These are phyloP conservation scores for Myriosclerotinia duriaeana DNA, from an alignment of 2,329 filamentous ascomycete species.

Conservation along the genomic window DNA sequence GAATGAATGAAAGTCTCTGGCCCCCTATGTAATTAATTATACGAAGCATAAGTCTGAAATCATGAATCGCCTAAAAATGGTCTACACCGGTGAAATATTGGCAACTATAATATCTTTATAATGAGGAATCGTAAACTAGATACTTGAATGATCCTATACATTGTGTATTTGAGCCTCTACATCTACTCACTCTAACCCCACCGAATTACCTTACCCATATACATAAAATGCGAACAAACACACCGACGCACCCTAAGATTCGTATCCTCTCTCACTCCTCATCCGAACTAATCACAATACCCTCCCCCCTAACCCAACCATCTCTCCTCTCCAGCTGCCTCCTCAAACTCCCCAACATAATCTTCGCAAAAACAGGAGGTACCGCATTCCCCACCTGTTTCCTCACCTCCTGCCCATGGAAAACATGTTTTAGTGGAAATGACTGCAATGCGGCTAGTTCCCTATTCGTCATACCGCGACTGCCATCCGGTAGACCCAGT, in stretches of 20 bases:
- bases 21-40: too few species aligned
- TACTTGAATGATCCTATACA: too few species aligned
- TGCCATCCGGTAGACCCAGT: conserved; percentile 64
- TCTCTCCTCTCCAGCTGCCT: conserved; percentile 27
- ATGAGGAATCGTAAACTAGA: background rate
- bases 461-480: conserved; percentile 60
- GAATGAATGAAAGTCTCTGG: too few species aligned
- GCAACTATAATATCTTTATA: background rate
- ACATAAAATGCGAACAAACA: background rate
- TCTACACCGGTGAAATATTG: background rate
- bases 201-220: background rate
- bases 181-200: too few species aligned
- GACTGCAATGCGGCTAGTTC: conserved; percentile 69
- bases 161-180: background rate
- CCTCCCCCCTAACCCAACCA: background rate
- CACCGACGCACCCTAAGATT: background rate
- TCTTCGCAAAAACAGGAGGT: conserved; percentile 56
- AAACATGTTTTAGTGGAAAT: conserved; percentile 62
- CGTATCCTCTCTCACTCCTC: background rate
- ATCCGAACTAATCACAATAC: background rate
- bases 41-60: too few species aligned
- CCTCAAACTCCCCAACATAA: conserved; percentile 32
- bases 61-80: background rate
- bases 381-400: conserved; percentile 79
- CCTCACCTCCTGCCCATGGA: conserved; percentile 48